Evolutionary conservation across 441 rosid species (phyloP).

Genomic region (Cnidoscolus chayamansa): DNA sequence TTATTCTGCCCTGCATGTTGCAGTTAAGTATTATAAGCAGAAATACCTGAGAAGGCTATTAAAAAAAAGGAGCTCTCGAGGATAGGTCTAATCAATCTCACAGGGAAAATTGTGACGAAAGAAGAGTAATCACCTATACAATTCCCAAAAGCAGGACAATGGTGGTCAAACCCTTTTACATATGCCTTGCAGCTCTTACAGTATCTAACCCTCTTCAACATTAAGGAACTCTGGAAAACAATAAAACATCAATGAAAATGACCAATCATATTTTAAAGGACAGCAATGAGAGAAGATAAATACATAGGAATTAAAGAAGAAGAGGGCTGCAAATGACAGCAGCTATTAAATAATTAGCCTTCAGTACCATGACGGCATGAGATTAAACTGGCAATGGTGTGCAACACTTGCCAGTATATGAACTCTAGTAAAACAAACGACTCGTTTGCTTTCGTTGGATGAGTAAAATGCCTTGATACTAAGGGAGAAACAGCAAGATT

Average conservation of each 20-base stretch:
- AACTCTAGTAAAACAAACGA: background rate
- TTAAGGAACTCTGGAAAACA: conserved; percentile 28
- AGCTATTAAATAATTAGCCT: background rate
- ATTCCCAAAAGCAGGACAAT: conserved; percentile 71
- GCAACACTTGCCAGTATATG: background rate
- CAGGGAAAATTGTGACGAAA: conserved; percentile 6
- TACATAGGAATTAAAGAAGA: background rate
- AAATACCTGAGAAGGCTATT: background rate
- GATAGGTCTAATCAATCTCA: background rate
- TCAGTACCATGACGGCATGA: background rate
- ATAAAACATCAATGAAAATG: background rate
- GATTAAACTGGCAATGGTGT: background rate
- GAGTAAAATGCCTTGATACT: background rate
- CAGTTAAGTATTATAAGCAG: background rate
- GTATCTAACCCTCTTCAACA: conserved; percentile 40
- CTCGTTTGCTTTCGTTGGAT: background rate
- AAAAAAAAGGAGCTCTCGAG: background rate
- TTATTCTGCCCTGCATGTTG: conserved; percentile 48
- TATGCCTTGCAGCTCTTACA: conserved; percentile 44
- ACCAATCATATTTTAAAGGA: background rate
- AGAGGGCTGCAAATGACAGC: background rate
- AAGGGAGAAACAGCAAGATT: background rate
- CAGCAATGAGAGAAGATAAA: background rate
- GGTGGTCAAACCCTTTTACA: conserved; percentile 56
- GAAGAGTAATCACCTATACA: conserved; percentile 46